Base-by-base conservation (phyloP, 768 basidiomycete species). In the Naganishia vaughanmartiniae region DNA sequence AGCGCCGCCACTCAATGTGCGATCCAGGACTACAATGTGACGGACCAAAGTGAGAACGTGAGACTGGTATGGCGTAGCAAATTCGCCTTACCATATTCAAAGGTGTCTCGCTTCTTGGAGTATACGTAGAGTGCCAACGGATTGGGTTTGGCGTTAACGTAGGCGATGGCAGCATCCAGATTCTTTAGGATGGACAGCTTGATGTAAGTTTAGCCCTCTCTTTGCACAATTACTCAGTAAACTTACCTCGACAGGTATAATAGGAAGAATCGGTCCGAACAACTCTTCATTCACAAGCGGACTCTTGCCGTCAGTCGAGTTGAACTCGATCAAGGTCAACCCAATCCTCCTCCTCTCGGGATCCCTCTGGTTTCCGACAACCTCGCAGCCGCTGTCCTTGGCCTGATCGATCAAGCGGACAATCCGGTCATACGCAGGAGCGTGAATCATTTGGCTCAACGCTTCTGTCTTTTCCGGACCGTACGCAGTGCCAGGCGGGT, bases 101-200 rank as follows among this genome's bases (percentile, higher is more conserved):
- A 78, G 10, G 75, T 72, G 19, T 67, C 60, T 26, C 72, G 46
- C 53, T 75, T 73, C 24, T 66, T 63, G 5, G 80, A 76, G 65
- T 77, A 80, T 45, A 80, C 77, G 67, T 79, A 81, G 58, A 82
- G 70, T 15, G 79, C 79, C 7, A 82, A 69, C 10, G 81, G 79
- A 26, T 74, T 72, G 0, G 77, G 74, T 60, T 74, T 55, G 28
- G 70, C 72, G 70, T 80, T 80, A 74, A 82, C 73, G 60, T 76
- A 76, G 33, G 65, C 31, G 66, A 82, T 80, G 4, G 79, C 80
- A 9, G 73, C 73, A 31, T 80, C 76, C 31, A 81, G 46, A 56
- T 76, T 69, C 81, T 81, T 42, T 3, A 67, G 15, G 55, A 39
- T 0, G 15, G 55, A 39, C 0, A 42, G 5, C 9, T 36, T 12